Conservation (phyloP, 768 basidiomycete species). For the Auricularia sp. region DNA sequence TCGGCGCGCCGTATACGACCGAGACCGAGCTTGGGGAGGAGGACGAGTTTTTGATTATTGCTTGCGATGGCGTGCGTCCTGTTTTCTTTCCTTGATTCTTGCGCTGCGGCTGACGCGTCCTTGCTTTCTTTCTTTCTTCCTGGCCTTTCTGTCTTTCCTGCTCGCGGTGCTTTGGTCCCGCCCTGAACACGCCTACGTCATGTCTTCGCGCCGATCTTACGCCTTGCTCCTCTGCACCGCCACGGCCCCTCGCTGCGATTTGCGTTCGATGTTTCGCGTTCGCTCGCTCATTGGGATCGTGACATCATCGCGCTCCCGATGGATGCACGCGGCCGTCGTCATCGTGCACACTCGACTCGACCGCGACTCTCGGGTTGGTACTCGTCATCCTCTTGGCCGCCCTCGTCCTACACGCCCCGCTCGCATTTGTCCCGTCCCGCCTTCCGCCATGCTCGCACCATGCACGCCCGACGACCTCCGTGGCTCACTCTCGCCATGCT, state of each 20-base stretch:
- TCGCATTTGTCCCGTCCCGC: neutral
- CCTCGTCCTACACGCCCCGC: neutral
- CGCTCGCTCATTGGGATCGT: neutral
- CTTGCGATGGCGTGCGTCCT: slow-evolving; percentile 86
- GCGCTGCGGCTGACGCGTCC: neutral
- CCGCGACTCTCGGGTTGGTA: too few relatives aligned
- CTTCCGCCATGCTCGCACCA: too few relatives aligned
- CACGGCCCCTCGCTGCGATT: neutral
- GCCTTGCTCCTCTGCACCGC: neutral
- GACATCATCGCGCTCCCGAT: too few relatives aligned
- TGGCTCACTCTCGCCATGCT: too few relatives aligned
- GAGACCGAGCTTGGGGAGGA: slow-evolving; percentile 84
- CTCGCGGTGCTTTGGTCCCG: too few relatives aligned
- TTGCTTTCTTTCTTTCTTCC: neutral
- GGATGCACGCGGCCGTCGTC: neutral
- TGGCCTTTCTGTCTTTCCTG: too few relatives aligned
- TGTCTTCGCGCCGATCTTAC: neutral
- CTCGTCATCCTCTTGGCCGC: too few relatives aligned
- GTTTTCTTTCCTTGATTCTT: neutral
- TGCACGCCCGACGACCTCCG: too few relatives aligned
- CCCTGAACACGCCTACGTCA: neutral
- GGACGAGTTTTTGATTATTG: slow-evolving; percentile 91
- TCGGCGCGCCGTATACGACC: slow-evolving; percentile 96
- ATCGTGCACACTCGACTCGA: neutral
- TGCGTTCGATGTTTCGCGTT: slow-evolving; percentile 1